A percentile compares a stretch with the other conserved stretches of the same genome.
phyloP scores from a whole-genome alignment of 305 asterid species.

The Nicotiana rustica region DNA sequence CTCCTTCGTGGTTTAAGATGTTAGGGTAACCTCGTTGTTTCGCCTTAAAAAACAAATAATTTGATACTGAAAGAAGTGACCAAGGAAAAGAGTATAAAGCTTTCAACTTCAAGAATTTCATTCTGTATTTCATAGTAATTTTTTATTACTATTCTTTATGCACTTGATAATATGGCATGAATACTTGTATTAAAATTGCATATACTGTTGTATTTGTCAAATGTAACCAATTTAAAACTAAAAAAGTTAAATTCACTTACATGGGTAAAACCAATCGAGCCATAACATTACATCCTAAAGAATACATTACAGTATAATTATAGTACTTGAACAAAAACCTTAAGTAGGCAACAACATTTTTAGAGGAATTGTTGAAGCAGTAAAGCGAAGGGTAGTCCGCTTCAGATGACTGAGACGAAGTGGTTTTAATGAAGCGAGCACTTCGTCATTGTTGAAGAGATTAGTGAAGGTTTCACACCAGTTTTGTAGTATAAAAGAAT shows the following conservation, averaged over 20 bases:
- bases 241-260: neutral
- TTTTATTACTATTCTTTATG: neutral
- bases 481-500: neutral
- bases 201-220: neutral
- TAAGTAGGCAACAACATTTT: neutral
- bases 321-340: neutral
- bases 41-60: neutral
- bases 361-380: no score
- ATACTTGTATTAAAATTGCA: neutral
- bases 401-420: no score
- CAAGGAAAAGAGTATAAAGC: neutral
- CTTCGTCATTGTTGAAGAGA: neutral
- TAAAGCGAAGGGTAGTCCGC: no score
- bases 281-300: neutral
- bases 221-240: neutral
- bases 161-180: neutral
- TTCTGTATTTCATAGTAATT: neutral
- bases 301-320: neutral
- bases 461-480: neutral
- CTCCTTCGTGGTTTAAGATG: neutral
- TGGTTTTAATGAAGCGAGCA: no score
- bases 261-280: neutral
- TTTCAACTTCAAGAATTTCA: neutral
- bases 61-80: neutral
- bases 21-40: neutral